Evolutionary conservation across 352 stramenopile genomes (phyloP).

Genomic region (Globisporangium rhizosaccharum): DNA sequence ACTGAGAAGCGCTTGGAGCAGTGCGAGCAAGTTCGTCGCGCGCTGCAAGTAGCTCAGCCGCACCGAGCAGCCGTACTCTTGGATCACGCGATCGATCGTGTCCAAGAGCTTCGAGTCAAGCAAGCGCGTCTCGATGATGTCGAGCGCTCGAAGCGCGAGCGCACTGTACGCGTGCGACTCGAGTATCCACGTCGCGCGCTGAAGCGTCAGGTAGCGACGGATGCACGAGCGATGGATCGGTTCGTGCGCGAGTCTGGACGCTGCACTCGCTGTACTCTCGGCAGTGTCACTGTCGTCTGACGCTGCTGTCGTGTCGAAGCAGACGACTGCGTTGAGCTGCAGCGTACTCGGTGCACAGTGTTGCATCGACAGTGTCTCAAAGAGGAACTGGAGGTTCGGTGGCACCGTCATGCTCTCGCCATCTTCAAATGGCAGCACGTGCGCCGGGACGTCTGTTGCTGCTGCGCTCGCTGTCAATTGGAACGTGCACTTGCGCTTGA

Average conservation of each 20-base stretch:
- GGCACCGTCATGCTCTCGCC: constrained; percentile 55
- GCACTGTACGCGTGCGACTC: background rate
- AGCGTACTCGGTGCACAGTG: constrained; percentile 32
- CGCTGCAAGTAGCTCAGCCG: constrained; percentile 32
- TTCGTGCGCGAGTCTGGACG: background rate
- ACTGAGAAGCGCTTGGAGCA: constrained; percentile 39
- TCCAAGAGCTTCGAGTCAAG: constrained; percentile 21
- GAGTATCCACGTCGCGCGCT: constrained; percentile 6
- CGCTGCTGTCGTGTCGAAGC: constrained; percentile 3
- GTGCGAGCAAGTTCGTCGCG: constrained; percentile 30
- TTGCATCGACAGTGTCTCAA: constrained; percentile 40
- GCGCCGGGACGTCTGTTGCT: background rate
- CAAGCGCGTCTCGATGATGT: constrained; percentile 20
- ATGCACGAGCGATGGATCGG: constrained; percentile 25
- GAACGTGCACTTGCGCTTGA: constrained; percentile 6
- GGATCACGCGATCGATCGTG: constrained; percentile 17
- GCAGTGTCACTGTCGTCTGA: background rate
- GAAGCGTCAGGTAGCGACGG: constrained; percentile 19
- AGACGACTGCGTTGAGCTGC: constrained; percentile 22
- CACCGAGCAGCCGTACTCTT: constrained; percentile 24
- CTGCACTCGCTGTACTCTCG: background rate
- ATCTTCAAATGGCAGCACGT: constrained; percentile 26
- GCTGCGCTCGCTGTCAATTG: background rate
- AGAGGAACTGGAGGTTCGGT: constrained; percentile 56
- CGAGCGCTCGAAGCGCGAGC: constrained; percentile 10